Evolutionary conservation across 768 basidiomycete species (phyloP).

Genomic region (Favolaschia claudopus): DNA sequence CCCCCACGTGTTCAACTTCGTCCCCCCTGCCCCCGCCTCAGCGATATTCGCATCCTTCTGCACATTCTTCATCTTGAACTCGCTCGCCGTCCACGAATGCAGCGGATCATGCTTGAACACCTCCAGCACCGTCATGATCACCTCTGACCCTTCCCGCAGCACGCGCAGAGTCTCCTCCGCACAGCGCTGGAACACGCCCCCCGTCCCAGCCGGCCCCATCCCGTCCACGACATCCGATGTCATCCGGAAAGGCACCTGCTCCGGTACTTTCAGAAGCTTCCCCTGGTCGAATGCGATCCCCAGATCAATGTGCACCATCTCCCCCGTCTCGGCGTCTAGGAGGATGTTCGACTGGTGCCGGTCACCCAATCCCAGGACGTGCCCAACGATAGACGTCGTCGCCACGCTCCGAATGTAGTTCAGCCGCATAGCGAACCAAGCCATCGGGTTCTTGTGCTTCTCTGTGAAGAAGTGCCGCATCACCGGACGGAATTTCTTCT

Average conservation of each 20-base stretch:
- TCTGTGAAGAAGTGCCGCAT: constrained; percentile 96
- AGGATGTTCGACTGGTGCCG: constrained; percentile 93
- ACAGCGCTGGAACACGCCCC: constrained; percentile 95
- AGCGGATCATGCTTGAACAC: constrained; percentile 98
- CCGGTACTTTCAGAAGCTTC: constrained; percentile 77
- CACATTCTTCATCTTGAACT: constrained; percentile 71
- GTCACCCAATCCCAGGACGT: constrained; percentile 92
- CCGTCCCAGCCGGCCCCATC: constrained; percentile 87
- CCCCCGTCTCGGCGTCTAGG: constrained; percentile 81
- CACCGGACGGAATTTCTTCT: constrained; percentile 73
- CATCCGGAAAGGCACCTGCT: constrained; percentile 93
- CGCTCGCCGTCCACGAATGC: constrained; percentile 89
- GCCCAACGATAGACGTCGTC: constrained; percentile 92
- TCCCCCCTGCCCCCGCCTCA: constrained; percentile 27
- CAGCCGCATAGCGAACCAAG: constrained; percentile 92
- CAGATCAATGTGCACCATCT: constrained; percentile 94
- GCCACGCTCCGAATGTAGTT: constrained; percentile 93
- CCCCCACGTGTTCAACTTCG: constrained; percentile 34
- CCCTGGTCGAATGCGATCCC: constrained; percentile 99
- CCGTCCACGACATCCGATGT: constrained; percentile 95
- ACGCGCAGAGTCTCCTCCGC: constrained; percentile 95
- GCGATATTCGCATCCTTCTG: constrained; percentile 52
- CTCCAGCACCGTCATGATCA: constrained; percentile 94
- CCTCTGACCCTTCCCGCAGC: constrained; percentile 80
- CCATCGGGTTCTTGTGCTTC: constrained; percentile 83